Evolutionary conservation across 2,329 filamentous ascomycete species (phyloP), one percentile per base, ranked within the genome.

Genomic region (Colletotrichum gigasporum): DNA sequence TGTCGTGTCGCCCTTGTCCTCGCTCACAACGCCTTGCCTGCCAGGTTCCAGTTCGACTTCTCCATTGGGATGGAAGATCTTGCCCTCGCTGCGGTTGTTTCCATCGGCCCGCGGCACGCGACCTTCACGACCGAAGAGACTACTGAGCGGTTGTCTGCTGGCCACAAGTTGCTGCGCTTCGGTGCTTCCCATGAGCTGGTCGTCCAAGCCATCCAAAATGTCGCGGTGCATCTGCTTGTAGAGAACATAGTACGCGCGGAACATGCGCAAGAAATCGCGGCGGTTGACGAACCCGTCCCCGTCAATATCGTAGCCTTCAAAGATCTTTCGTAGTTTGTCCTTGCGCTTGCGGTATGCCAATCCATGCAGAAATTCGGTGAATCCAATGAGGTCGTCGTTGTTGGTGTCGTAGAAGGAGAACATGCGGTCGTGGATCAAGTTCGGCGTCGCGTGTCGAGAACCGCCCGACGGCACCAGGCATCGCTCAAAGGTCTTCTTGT

Each of bases 351-450:
- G 80, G 70, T 89, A 90, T 4, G 93, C 90, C 48, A 97, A 82
- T 1, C 93, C 96, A 61, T 91, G 88, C 22, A 98, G 80, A 72
- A 97, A 99, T 74, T 99, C 96, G 50, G 93, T 86, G 70, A 99
- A 98, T 7, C 92, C 92, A 71, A 99, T 97, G 7, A 97, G 82
- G 20, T 91, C 92, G 73, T 99, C 93, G 41, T 88, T 86, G 75
- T 98, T 95, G 30, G 90, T 92, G 77, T 99, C 96, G 76, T 97
- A 99, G 76, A 97, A 97, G 52, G 92, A 88, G 78, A 98, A 99
- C 87, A 97, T 96, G 69, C 96, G 91, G 75, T 99, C 95, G 73
- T 97, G 96, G 63, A 99, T 92, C 12, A 97, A 86, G 74, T 96
- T 97, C 1, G 95, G 93, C 1, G 91, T 86, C 10, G 91, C 88